Percentiles rank a stretch among this genome's conserved stretches.
phyloP scores from a whole-genome alignment of 305 asterid species.

The Rubia peregrina region DNA sequence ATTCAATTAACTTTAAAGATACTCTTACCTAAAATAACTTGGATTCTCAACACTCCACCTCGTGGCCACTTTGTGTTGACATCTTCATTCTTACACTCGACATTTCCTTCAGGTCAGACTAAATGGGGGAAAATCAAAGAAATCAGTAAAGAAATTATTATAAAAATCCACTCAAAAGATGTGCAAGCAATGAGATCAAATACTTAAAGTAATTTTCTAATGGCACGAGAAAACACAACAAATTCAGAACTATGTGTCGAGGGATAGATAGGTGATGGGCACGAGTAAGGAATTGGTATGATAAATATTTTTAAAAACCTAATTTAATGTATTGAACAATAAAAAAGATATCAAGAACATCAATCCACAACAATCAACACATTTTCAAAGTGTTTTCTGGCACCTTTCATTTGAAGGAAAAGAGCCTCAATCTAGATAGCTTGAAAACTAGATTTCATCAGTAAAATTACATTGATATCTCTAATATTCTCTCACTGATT shows the following conservation, averaged over 20 bases:
- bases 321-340: neutral
- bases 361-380: neutral
- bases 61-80: neutral
- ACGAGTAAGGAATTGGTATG: neutral
- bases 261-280: too few relatives aligned
- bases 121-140: neutral
- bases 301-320: neutral
- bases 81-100: too few relatives aligned
- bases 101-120: neutral
- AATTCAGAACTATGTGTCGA: neutral
- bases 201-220: too few relatives aligned
- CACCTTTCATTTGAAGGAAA: neutral
- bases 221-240: neutral
- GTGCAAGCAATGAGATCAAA: neutral
- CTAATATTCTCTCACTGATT: neutral
- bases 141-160: neutral
- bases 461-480: neutral
- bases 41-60: neutral
- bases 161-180: neutral
- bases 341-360: neutral
- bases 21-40: neutral
- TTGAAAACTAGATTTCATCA: too few relatives aligned
- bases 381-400: neutral
- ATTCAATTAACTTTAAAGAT: neutral
- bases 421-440: neutral